Evolutionary conservation across 257 asterid genomes (phyloP), one percentile per base, ranked within the genome.

Genomic region (Paraleonurus japonicus): DNA sequence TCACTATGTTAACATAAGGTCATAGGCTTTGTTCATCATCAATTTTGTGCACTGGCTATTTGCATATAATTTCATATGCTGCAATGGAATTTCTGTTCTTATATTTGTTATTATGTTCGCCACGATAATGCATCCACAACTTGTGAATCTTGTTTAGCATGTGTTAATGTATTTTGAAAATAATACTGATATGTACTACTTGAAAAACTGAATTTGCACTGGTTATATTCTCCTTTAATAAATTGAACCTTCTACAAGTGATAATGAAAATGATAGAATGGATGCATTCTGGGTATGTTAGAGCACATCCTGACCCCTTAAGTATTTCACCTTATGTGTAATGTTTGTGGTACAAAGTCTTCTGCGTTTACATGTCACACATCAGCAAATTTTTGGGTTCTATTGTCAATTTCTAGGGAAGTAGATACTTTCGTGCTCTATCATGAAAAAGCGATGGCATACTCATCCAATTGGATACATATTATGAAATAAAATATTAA

Each of bases 61-160:
- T 67, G 20, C 35, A 23, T 61, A 48, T 50, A 61, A 33, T 62
- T 72, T 72, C 26, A 48, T 3, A 13, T 59, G 55, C 47, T 32
- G 16, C 50, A 67, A 43, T 48, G 68, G 39, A 37, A 50, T 32
- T 16, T 48, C 11, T 16, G 26, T 33, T 5, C 15, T 47, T 51
- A 16, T 59, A 10, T 27, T 48, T 48, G 24, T 28, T 48, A 53
- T 11, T 1, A 0, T 4, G 17, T 24, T 33, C 39, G 43, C 71
- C 53, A 23, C 51, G 47, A 59, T 20, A 4, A 50, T 27, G 19
- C 51, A 32, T 33, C 37, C 57, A 37, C 10, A 43, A n/a, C 64
- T 37, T 35, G n/a, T 53, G 30, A 24, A 37, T 45, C 60, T 51
- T 17, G 20, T 37, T 50, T 37, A 15, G 67, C 24, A 3, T 7